These are phyloP conservation scores for Pythium sp. DNA, from an alignment of 352 stramenopile species.

Conservation along the genomic window DNA sequence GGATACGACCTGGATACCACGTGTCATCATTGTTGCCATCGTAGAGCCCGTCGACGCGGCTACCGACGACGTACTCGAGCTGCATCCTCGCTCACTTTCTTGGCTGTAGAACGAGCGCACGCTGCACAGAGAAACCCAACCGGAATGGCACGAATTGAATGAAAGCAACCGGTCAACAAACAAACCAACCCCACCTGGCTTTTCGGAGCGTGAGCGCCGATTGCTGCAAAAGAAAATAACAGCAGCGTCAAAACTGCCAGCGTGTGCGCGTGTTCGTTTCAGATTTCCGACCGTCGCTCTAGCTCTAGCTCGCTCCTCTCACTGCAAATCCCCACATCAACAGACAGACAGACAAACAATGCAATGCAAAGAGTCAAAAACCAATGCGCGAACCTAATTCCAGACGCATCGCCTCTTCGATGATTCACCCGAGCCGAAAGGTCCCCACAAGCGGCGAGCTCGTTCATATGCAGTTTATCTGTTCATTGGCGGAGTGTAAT, in stretches of 20 bases:
- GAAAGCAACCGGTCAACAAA: neutral
- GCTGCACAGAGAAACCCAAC: neutral
- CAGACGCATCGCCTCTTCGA: neutral
- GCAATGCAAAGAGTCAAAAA: neutral
- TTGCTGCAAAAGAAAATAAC: neutral
- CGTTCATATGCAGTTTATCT: neutral
- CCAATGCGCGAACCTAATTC: neutral
- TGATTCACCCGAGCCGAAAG: neutral
- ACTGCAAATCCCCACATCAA: neutral
- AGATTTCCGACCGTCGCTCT: neutral
- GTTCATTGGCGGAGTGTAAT: neutral
- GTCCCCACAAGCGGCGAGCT: neutral
- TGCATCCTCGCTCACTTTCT: conserved; percentile 9
- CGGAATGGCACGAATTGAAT: neutral
- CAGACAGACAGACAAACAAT: neutral
- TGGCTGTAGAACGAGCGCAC: neutral
- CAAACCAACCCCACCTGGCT: neutral
- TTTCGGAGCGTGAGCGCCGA: neutral
- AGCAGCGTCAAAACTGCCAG: neutral
- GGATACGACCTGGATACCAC: conserved; percentile 69
- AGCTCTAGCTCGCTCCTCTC: neutral
- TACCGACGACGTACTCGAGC: conserved; percentile 33
- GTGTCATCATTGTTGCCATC: conserved; percentile 76
- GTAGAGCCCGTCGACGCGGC: conserved; percentile 78
- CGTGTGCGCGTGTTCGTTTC: neutral